Conservation (phyloP, 495 filamentous ascomycete species). For the Penicillium ucsense region DNA sequence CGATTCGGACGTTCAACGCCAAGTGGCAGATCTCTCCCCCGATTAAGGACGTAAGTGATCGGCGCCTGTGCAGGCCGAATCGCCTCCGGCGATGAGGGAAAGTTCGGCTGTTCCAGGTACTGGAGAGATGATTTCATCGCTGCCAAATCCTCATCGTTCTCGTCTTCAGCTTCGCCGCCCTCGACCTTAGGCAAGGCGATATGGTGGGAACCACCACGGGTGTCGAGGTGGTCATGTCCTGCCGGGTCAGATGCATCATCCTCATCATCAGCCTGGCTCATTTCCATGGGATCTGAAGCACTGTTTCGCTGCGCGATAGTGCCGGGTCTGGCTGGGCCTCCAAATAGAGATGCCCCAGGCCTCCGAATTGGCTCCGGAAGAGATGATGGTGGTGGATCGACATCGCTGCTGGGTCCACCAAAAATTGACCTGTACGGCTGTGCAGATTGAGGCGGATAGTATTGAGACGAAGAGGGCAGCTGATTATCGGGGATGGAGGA, state of each 20-base stretch:
- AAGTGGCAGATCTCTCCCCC: constrained; percentile 14
- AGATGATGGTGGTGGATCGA: constrained; percentile 14
- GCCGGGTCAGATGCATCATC: constrained; percentile 16
- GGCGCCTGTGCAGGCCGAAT: background rate
- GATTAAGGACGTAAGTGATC: constrained; percentile 11
- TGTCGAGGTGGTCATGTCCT: constrained; percentile 7
- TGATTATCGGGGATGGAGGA: constrained; percentile 21
- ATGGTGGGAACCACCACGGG: constrained; percentile 16
- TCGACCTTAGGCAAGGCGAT: constrained; percentile 16
- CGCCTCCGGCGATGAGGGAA: background rate
- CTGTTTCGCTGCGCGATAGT: constrained; percentile 6
- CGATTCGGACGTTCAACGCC: constrained; percentile 39
- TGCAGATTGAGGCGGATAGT: constrained; percentile 25
- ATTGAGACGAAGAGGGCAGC: constrained; percentile 12
- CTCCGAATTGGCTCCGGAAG: constrained; percentile 11
- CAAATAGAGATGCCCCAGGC: constrained; percentile 20
- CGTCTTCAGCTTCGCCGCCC: constrained; percentile 5
- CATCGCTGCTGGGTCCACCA: constrained; percentile 31
- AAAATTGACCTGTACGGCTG: constrained; percentile 29
- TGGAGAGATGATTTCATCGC: too few species aligned
- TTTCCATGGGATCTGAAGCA: constrained; percentile 2
- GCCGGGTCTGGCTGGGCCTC: constrained; percentile 20
- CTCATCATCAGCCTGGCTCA: background rate
- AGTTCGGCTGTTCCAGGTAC: background rate
- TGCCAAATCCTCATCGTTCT: too few species aligned